Evolutionary conservation across 2,329 filamentous ascomycete species (phyloP).

Genomic region (Fusarium nelsonii): DNA sequence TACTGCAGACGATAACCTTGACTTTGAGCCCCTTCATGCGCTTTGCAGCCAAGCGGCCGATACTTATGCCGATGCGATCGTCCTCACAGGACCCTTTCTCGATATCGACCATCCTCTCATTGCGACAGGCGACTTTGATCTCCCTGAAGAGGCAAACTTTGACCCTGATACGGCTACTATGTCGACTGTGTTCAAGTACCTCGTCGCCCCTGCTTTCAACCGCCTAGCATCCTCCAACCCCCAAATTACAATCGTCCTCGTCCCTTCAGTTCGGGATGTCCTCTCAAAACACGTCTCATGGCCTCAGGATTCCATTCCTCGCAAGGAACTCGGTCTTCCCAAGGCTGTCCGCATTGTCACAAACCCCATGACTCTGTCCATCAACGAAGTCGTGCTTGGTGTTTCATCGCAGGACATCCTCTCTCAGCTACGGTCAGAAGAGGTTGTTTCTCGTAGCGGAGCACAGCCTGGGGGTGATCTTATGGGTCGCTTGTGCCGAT

Average conservation of each 20-base stretch:
- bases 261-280: constrained; percentile 85
- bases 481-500: constrained; percentile 77
- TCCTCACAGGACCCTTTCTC: constrained; percentile 89
- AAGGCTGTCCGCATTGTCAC: constrained; percentile 83
- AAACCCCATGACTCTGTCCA: constrained; percentile 88
- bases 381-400: constrained; percentile 89
- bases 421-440: constrained; percentile 82
- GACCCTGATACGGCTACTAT: constrained; percentile 85
- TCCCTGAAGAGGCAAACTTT: constrained; percentile 74
- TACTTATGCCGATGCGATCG: constrained; percentile 79
- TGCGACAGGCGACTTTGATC: constrained; percentile 81
- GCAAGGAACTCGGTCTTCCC: constrained; percentile 81
- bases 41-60: constrained; percentile 83
- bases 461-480: constrained; percentile 60
- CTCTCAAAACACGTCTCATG: constrained; percentile 88
- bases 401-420: constrained; percentile 87
- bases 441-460: constrained; percentile 59
- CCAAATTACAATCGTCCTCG: constrained; percentile 81
- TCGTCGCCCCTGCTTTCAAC: constrained; percentile 80
- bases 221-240: constrained; percentile 78
- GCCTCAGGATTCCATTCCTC: constrained; percentile 74
- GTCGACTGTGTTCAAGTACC: constrained; percentile 83
- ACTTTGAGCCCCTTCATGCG: constrained; percentile 87
- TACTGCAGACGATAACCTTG: constrained; percentile 90
- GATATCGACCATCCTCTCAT: constrained; percentile 92